Evolutionary conservation across 2,329 filamentous ascomycete species (phyloP).

Genomic region (Atkinsonella texensis): DNA sequence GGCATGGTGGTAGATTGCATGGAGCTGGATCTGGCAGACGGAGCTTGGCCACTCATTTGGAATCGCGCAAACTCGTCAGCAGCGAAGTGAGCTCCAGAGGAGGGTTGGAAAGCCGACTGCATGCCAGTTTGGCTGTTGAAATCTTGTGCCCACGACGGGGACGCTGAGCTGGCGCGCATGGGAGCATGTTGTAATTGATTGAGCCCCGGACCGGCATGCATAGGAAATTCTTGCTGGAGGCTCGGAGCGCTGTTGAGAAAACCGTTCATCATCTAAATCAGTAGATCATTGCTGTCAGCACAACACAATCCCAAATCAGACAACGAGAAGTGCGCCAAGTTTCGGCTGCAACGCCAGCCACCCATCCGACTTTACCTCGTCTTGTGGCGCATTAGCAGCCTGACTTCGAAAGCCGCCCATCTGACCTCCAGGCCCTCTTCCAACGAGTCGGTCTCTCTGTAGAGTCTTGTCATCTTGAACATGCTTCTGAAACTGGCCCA

Average conservation of each 20-base stretch:
- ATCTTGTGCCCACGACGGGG: slow-evolving; percentile 41
- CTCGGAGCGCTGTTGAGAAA: slow-evolving; percentile 72
- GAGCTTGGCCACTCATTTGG: slow-evolving; percentile 51
- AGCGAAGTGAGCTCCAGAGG: slow-evolving; percentile 52
- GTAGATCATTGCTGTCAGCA: not conserved
- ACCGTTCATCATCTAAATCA: slow-evolving; percentile 72
- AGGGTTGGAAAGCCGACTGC: slow-evolving; percentile 57
- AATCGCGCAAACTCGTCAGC: slow-evolving; percentile 82
- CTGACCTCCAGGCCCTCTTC: slow-evolving; percentile 56
- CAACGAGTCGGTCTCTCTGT: slow-evolving; percentile 79
- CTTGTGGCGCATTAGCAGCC: slow-evolving; percentile 56
- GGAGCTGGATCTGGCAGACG: slow-evolving; percentile 40
- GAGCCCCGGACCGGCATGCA: slow-evolving; percentile 37
- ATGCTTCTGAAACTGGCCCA: slow-evolving; percentile 96
- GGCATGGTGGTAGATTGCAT: slow-evolving; percentile 40
- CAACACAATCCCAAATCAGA: not conserved
- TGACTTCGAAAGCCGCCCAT: slow-evolving; percentile 69
- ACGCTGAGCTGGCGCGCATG: slow-evolving; percentile 40
- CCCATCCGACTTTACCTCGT: slow-evolving; percentile 42
- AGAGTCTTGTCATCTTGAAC: slow-evolving; percentile 92
- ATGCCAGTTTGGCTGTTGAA: slow-evolving; percentile 51
- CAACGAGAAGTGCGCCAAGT: too few relatives aligned
- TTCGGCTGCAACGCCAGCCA: not conserved
- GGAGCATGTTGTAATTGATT: slow-evolving; percentile 38
- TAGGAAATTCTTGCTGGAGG: slow-evolving; percentile 41